Conservation (phyloP, 1,139 yeast species). For the Sugiyamaella paludigena region DNA sequence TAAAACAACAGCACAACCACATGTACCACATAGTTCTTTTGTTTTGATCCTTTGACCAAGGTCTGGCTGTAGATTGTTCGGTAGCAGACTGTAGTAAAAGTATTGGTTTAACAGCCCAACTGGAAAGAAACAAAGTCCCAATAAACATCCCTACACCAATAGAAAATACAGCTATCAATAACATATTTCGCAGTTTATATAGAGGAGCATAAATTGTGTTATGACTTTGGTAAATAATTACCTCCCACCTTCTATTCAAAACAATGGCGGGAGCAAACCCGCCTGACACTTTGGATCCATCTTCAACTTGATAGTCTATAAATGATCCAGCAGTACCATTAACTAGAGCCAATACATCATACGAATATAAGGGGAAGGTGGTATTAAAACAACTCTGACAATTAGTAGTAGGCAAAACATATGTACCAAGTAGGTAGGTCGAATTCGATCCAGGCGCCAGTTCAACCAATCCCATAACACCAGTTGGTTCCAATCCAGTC, state of each 20-base stretch:
- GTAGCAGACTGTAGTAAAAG: slow-evolving; percentile 81
- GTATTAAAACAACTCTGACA: slow-evolving; percentile 22
- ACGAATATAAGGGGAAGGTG: slow-evolving; percentile 18
- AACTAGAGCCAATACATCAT: slow-evolving; percentile 36
- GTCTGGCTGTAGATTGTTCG: slow-evolving; percentile 47
- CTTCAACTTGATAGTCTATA: slow-evolving; percentile 43
- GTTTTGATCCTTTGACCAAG: not conserved
- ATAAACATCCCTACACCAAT: slow-evolving; percentile 76
- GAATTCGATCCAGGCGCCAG: slow-evolving; percentile 17
- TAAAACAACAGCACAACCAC: not conserved
- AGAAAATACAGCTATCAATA: slow-evolving; percentile 76
- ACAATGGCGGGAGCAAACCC: slow-evolving; percentile 63
- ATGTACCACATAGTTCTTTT: slow-evolving; percentile 1
- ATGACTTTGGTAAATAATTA: slow-evolving; percentile 64
- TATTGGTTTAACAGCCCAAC: slow-evolving; percentile 85
- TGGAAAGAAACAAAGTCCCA: slow-evolving; percentile 77
- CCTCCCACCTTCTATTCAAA: slow-evolving; percentile 59
- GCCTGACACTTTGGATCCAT: slow-evolving; percentile 53
- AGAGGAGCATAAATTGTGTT: slow-evolving; percentile 64
- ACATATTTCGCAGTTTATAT: slow-evolving; percentile 60
- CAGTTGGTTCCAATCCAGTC: slow-evolving; percentile 40
- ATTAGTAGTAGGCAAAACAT: slow-evolving; percentile 18
- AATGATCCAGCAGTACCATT: slow-evolving; percentile 49
- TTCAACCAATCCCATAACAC: slow-evolving; percentile 34
- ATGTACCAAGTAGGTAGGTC: slow-evolving; percentile 2